Base-by-base conservation (phyloP, 768 basidiomycete species). In the Clathrus columnatus region DNA sequence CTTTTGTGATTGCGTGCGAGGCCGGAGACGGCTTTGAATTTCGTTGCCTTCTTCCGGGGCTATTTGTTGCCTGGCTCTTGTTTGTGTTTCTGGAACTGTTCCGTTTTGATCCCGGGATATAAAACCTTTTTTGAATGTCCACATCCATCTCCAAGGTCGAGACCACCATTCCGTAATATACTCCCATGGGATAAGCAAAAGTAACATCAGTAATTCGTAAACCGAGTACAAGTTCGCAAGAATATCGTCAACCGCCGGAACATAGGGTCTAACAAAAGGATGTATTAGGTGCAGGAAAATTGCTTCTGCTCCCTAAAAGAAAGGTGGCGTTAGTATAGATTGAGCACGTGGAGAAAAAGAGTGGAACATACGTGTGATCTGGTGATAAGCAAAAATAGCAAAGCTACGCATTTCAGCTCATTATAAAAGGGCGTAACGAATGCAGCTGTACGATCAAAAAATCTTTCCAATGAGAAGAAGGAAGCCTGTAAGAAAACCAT, bases 361-460 rank as follows among this genome's bases (percentile, higher is more conserved):
- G 45, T 17, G 18, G 21, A 48, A 70, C 80, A 57, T 64, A 86
- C 89, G 68, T 83, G 73, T 57, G 89, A 81, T 51, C 89, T 82
- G 57, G 87, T 86, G 32, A 89, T 61, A 23, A 91, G 73, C 49
- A 91, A 78, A 65, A 90, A 91, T 7, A 91, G 64, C 6, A 91
- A 73, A 23, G 78, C 72, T 43, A 90, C 61, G 5, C 83, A 79
- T 69, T 92, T 92, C 69, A 89, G 72, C 70, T 91, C 86, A 62
- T 82, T 80, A 68, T 92, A 91, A 65, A 92, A 92, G 21, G 90
- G 90, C 29, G 89, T 75, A 58, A 91, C 79, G 26, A 91, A 69
- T 61, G 79, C 79, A 54, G 90, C 69, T 51, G 87, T 64, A 30
- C 70, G 69, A 67, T 91, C 91, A 21, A 79, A 65, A 20, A 79